phyloP scores from a whole-genome alignment of 805 yeast species.

The Brettanomyces naardenensis region DNA sequence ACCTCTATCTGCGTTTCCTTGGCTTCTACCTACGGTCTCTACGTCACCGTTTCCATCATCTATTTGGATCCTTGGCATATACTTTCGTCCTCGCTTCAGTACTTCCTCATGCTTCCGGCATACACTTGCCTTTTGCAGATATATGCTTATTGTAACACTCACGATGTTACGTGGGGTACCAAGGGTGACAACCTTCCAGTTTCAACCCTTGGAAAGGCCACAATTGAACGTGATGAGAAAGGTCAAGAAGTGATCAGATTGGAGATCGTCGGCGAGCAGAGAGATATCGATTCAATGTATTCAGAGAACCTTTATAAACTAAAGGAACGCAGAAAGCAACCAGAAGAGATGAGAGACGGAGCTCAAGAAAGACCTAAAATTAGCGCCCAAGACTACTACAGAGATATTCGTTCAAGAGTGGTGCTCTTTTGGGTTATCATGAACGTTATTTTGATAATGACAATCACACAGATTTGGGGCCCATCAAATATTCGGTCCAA shows the following conservation, averaged over 20 bases:
- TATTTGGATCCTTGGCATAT: constrained; percentile 97
- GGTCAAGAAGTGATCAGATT: constrained; percentile 81
- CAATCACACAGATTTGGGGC: constrained; percentile 74
- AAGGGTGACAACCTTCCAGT: constrained; percentile 82
- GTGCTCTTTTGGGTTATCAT: constrained; percentile 92
- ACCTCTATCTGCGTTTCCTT: constrained; percentile 77
- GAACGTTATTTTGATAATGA: constrained; percentile 76
- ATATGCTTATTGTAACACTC: constrained; percentile 95
- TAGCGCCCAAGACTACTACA: constrained; percentile 76
- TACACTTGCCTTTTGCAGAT: constrained; percentile 90
- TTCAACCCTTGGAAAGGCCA: constrained; percentile 70
- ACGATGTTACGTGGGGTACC: constrained; percentile 99
- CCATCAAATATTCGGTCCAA: constrained; percentile 61
- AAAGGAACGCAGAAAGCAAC: constrained; percentile 59
- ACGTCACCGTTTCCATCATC: constrained; percentile 69
- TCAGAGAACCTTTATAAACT: constrained; percentile 67
- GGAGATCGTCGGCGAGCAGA: constrained; percentile 60
- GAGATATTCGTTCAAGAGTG: constrained; percentile 90
- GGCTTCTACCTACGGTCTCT: constrained; percentile 87
- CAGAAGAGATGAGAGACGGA: constrained; percentile 38
- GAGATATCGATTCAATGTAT: constrained; percentile 77
- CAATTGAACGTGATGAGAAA: constrained; percentile 68
- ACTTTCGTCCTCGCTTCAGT: constrained; percentile 77
- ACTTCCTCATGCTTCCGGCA: constrained; percentile 83
- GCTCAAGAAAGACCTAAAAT: constrained; percentile 28